Evolutionary conservation across 768 basidiomycete species (phyloP).

Genomic region (Mycena venus): DNA sequence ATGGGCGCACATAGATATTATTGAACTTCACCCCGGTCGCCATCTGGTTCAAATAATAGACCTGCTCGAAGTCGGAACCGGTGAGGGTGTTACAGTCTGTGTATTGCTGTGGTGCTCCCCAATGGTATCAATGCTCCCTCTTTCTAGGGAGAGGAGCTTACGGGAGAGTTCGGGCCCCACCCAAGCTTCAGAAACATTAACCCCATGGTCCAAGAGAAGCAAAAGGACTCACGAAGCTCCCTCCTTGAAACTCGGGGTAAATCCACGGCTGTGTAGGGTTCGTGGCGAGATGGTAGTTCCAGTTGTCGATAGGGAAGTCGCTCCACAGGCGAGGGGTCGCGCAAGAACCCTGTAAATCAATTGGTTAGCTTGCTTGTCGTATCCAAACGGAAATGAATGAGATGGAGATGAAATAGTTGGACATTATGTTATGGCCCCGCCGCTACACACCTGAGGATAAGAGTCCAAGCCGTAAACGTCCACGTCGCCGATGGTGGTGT

Average conservation of each 20-base stretch:
- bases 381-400: not conserved
- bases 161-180: constrained; percentile 27
- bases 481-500: constrained; percentile 16
- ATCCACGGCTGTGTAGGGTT: constrained; percentile 21
- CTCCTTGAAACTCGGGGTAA: constrained; percentile 24
- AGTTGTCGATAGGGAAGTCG: constrained; percentile 21
- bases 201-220: not conserved
- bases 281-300: constrained; percentile 29
- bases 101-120: constrained; percentile 13
- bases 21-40: constrained; percentile 26
- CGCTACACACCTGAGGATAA: constrained; percentile 14
- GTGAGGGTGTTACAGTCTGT: constrained; percentile 25
- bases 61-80: constrained; percentile 26
- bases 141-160: not conserved
- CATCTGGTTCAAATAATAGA: constrained; percentile 27
- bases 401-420: not conserved
- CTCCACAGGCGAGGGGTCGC: constrained; percentile 27
- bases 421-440: not conserved
- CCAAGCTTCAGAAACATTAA: constrained; percentile 15
- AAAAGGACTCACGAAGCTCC: constrained; percentile 22
- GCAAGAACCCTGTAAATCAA: constrained; percentile 17
- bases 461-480: constrained; percentile 24
- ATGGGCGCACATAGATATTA: constrained; percentile 22
- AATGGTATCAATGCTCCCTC: not conserved
- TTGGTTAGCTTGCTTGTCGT: not conserved